Conservation (phyloP, 1,284 basidiomycete genomes). For the Rhodotorula sp. region DNA sequence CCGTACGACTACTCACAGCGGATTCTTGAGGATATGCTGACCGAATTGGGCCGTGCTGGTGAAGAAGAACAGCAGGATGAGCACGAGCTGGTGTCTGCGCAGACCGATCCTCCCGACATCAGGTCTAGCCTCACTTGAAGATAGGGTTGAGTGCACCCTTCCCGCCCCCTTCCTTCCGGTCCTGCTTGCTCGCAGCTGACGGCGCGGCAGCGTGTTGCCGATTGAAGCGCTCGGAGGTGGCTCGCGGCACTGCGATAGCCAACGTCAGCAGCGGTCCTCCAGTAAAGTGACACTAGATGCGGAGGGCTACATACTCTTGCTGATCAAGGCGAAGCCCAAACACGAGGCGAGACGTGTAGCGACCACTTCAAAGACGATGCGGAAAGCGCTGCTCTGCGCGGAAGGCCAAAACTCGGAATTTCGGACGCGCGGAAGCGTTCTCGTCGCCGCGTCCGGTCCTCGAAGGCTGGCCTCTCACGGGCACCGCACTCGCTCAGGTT, state of each 20-base stretch:
- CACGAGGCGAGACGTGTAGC: background rate
- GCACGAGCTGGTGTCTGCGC: background rate
- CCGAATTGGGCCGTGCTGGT: constrained; percentile 66
- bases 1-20: constrained; percentile 76
- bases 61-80: constrained; percentile 4
- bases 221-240: constrained; percentile 50
- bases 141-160: constrained; percentile 44
- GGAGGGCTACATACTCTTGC: background rate
- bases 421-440: too few species aligned
- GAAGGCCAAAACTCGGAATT: too few species aligned
- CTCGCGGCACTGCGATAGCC: constrained; percentile 70
- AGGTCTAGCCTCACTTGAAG: constrained; percentile 40
- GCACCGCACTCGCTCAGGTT: background rate
- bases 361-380: background rate
- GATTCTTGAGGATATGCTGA: constrained; percentile 96
- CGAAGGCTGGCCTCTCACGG: background rate
- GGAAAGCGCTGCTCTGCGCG: too few species aligned
- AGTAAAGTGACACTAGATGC: too few species aligned
- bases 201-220: constrained; percentile 26
- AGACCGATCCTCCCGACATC: too few species aligned
- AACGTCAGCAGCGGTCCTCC: background rate
- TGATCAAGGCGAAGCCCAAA: background rate
- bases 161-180: constrained; percentile 16
- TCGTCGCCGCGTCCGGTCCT: background rate
- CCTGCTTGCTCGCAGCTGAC: constrained; percentile 11